These are phyloP conservation scores for Gossypium ekmanianum DNA, from an alignment of 345 rosid genomes.

Conservation along the genomic window DNA sequence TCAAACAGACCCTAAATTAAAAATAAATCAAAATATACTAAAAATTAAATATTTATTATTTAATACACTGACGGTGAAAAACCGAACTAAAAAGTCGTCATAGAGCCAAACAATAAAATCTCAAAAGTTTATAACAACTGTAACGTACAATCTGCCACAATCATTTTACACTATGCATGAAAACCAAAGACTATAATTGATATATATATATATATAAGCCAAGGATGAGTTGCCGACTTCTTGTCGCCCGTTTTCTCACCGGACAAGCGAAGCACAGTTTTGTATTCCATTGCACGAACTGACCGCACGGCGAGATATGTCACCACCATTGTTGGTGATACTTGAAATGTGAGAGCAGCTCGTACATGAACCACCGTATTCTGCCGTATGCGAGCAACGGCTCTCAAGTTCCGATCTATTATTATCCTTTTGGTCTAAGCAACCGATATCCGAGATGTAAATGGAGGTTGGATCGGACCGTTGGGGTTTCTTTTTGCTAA, in stretches of 20 bases:
- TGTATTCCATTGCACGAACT: background rate
- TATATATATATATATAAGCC: conserved; percentile 31
- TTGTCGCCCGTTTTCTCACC: conserved; percentile 20
- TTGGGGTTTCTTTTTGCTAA: conserved; percentile 50
- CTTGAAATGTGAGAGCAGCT: conserved; percentile 44
- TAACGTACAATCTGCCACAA: too few species aligned
- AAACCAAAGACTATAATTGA: background rate
- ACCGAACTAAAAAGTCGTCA: too few species aligned
- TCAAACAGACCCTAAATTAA: too few species aligned
- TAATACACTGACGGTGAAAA: too few species aligned
- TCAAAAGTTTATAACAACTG: too few species aligned
- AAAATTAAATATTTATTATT: too few species aligned
- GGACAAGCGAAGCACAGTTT: conserved; percentile 31
- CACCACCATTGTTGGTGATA: conserved; percentile 35
- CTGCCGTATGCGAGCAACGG: conserved; percentile 21
- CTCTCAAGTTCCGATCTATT: conserved; percentile 33
- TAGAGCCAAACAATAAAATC: too few species aligned
- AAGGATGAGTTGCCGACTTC: conserved; percentile 57
- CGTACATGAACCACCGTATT: conserved; percentile 38
- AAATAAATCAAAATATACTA: too few species aligned
- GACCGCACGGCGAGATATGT: conserved; percentile 15
- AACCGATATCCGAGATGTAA: conserved; percentile 21
- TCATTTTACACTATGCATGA: background rate
- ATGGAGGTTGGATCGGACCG: conserved; percentile 29
- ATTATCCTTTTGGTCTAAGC: conserved; percentile 9